A percentile compares a stretch with the other conserved stretches of the same genome.
These are phyloP conservation scores for Vicia villosa DNA, from an alignment of 306 rosid genomes.

Conservation along the genomic window DNA sequence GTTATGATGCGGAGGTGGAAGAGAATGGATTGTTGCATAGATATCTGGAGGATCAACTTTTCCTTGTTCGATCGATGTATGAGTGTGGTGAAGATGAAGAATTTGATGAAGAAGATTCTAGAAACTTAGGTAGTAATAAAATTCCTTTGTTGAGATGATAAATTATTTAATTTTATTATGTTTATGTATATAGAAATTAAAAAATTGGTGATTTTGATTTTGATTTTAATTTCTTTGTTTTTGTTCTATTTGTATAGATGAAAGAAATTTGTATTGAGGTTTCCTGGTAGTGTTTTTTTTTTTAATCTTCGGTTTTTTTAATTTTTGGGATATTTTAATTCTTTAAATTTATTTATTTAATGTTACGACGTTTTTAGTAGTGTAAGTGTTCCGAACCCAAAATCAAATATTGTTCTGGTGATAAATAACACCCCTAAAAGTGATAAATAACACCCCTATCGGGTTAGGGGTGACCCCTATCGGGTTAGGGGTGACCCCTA, in stretches of 20 bases:
- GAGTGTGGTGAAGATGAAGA: constrained; percentile 44
- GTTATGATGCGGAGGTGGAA: not conserved
- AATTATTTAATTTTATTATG: not conserved
- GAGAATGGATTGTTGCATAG: constrained; percentile 48
- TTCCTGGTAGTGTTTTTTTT: not conserved
- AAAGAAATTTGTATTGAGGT: not conserved
- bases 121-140: constrained; percentile 28
- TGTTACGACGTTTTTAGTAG: too few relatives aligned
- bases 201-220: not conserved
- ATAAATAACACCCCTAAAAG: too few relatives aligned
- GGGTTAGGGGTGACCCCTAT: too few relatives aligned
- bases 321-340: too few relatives aligned
- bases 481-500: too few relatives aligned
- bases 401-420: too few relatives aligned
- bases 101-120: constrained; percentile 27
- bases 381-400: too few relatives aligned
- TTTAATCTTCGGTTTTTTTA: too few relatives aligned
- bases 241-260: not conserved
- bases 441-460: too few relatives aligned
- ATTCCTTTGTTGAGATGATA: constrained; percentile 41
- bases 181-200: constrained; percentile 21
- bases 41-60: constrained; percentile 50
- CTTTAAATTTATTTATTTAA: too few relatives aligned
- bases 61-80: constrained; percentile 49
- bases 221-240: too few relatives aligned